Base-by-base conservation (phyloP, 106 monocot genomes). In the Phalaenopsis equestris region DNA sequence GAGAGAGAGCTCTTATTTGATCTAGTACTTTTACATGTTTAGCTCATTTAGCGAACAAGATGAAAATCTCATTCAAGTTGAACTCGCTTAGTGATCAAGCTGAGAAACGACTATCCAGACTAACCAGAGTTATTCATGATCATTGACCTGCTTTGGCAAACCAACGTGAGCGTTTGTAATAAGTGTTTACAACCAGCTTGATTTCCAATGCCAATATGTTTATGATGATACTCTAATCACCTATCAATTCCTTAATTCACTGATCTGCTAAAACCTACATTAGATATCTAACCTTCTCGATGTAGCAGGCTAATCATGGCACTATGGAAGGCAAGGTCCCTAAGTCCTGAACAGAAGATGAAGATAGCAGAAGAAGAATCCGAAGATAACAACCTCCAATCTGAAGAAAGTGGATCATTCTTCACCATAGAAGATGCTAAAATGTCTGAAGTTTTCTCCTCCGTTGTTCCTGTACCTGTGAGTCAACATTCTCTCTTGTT, bases 271-370 rank as follows among this genome's bases (percentile, higher is more conserved):
- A 46, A 46, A 1, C 8, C 5, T 49, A 11, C 49, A 8, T 8
- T 11, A 1, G 49, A 11, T 49, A 49, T 49, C 8, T 61, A 5
- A 18, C 7, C 14, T 74, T 18, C 58, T 75, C 1, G 14, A 52
- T 2, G 11, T 57, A 77, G 75, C 80, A 96, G 93, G 88, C 93
- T 89, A 82, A 96, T 91, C 64, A 88, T 89, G 91, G 95, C 89
- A 43, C 43, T 93, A 19, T 96, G 93, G 93, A 96, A 88, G 56
- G 90, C 93, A 18, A 91, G 83, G 67, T 85, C 89, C 36, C 75
- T 89, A 67, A 91, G 80, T 72, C 89, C 91, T 30, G 93, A 96
- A 68, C 91, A 96, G 75, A 93, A 88, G 82, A 67, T 91, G 55
- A 79, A 85, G 78, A 77, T 89, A 64, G 83, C 82, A 0, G 93